A percentile compares a stretch with the other conserved stretches of the same genome.
These are phyloP conservation scores for Tulasnella sp. DNA, from an alignment of 768 basidiomycete species.

Conservation along the genomic window DNA sequence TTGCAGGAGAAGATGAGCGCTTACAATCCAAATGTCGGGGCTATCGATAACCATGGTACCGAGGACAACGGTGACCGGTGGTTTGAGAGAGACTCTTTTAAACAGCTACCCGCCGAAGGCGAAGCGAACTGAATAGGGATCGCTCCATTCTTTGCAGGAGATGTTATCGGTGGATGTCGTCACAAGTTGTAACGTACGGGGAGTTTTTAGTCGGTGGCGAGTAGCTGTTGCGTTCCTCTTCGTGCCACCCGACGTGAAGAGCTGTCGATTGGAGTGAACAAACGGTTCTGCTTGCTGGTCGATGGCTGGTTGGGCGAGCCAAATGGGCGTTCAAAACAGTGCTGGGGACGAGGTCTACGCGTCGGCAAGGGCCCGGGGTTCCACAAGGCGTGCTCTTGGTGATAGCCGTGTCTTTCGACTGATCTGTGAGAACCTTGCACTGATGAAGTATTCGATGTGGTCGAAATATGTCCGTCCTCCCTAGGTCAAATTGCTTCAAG, in stretches of 20 bases:
- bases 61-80: constrained; percentile 1
- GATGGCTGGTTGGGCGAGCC: neutral
- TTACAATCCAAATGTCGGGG: constrained; percentile 2
- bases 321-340: too few relatives aligned
- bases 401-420: too few relatives aligned
- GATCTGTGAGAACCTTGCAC: too few relatives aligned
- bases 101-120: neutral
- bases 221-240: neutral
- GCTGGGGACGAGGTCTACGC: too few relatives aligned
- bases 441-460: too few relatives aligned
- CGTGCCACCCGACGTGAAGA: neutral
- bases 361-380: too few relatives aligned
- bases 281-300: neutral
- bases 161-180: neutral
- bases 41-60: neutral
- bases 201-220: neutral
- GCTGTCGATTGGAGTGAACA: neutral
- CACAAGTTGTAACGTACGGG: neutral
- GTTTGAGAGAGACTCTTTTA: neutral
- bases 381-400: too few relatives aligned
- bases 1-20: too few relatives aligned
- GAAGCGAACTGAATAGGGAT: neutral
- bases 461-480: too few relatives aligned
- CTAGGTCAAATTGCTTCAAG: too few relatives aligned
- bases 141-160: neutral